A percentile compares a stretch with the other conserved stretches of the same genome.
Evolutionary conservation across 2,329 filamentous ascomycete genomes (phyloP).

Genomic region (Colletotrichum tofieldiae): DNA sequence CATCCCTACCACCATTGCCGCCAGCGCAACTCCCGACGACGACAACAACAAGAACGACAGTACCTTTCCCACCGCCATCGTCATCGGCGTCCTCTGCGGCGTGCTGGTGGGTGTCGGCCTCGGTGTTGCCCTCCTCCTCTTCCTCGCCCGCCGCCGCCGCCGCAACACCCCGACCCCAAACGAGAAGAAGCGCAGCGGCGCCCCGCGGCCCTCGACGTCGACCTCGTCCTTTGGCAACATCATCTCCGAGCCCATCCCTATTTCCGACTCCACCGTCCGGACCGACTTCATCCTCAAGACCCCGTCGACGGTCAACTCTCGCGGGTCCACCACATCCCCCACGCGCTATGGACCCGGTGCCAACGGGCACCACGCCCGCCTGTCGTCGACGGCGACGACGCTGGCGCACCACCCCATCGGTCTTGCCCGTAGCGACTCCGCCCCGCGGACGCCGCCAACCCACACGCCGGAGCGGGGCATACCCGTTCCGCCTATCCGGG

Average conservation of each 20-base stretch:
- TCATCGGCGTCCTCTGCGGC: conserved; percentile 65
- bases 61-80: conserved; percentile 55
- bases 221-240: conserved; percentile 64
- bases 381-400: conserved; percentile 34
- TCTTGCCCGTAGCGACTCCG: conserved; percentile 35
- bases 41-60: conserved; percentile 36
- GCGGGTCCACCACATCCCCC: conserved; percentile 45
- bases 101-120: conserved; percentile 59
- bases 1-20: conserved; percentile 44
- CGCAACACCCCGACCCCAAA: conserved; percentile 42
- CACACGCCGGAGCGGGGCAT: conserved; percentile 22
- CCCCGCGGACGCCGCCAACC: conserved; percentile 23
- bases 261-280: conserved; percentile 59
- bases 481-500: conserved; percentile 54
- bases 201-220: conserved; percentile 47
- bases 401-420: conserved; percentile 36
- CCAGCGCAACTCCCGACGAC: conserved; percentile 14
- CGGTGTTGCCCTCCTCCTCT: conserved; percentile 58
- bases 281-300: conserved; percentile 68
- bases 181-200: conserved; percentile 44
- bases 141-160: conserved; percentile 53
- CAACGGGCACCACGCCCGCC: conserved; percentile 27
- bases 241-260: conserved; percentile 71
- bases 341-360: conserved; percentile 19
- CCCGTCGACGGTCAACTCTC: conserved; percentile 53